A percentile compares a stretch with the other conserved stretches of the same genome.
Conservation (phyloP, 176 grass and related monocot species). For the Rhynchospora pubera region DNA sequence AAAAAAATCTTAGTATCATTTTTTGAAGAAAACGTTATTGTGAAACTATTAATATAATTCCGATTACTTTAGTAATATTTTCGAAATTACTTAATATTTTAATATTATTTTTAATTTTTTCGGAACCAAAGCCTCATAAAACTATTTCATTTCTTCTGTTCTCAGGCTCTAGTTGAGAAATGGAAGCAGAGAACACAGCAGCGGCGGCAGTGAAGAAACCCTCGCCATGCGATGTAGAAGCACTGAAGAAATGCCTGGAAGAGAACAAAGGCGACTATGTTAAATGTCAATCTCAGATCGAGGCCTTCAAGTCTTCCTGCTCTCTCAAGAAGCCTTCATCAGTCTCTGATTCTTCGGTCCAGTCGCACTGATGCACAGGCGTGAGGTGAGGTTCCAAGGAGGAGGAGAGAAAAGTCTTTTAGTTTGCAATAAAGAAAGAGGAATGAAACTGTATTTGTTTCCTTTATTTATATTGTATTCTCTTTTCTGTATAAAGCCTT, state of each 20-base stretch:
- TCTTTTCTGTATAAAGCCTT: not conserved
- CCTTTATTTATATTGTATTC: not conserved
- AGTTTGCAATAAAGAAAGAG: not conserved
- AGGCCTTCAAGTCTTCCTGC: slow-evolving; percentile 85
- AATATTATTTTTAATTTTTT: no score
- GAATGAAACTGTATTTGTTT: not conserved
- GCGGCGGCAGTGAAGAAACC: slow-evolving; percentile 17
- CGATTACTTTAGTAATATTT: no score
- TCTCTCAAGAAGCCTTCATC: slow-evolving; percentile 29
- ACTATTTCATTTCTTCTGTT: not conserved
- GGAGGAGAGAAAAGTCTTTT: not conserved
- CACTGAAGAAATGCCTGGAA: slow-evolving; percentile 62
- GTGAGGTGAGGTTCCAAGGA: not conserved
- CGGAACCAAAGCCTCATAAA: not conserved
- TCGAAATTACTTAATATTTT: not conserved
- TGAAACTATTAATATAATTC: no score
- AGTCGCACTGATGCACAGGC: not conserved
- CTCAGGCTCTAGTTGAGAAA: not conserved
- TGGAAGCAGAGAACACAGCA: not conserved
- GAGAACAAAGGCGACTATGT: slow-evolving; percentile 70
- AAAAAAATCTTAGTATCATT: no score
- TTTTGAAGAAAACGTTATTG: no score
- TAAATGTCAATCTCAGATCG: slow-evolving; percentile 80
- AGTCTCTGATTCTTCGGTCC: not conserved
- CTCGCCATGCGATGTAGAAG: slow-evolving; percentile 56